Evolutionary conservation across 2,329 filamentous ascomycete genomes (phyloP), one percentile per base, ranked within the genome.

Genomic region (Byssoonygena ceratinophila): DNA sequence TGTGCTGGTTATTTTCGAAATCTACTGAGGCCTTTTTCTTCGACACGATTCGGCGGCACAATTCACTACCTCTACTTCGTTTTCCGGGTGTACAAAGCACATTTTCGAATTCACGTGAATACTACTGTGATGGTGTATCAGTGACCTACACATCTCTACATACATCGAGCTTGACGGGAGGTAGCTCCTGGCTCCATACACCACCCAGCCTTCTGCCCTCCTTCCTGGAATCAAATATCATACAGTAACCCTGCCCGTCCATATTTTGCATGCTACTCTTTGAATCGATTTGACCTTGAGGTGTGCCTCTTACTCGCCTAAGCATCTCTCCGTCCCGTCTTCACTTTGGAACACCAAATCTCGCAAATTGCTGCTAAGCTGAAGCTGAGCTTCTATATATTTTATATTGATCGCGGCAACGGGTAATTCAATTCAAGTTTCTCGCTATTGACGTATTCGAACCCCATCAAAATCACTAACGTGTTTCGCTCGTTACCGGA

Each of bases 191-290:
- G 27, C 32, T 37, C n/a, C 18, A 27, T 18, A 36, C 18, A 27
- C 41, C 22, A 7, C 18, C 16, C 50, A n/a, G 7, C 22, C 23
- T 31, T 31, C 12, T 20, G 14, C 46, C 46, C 52, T 46, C 39
- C 46, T 37, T 45, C 31, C 37, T 34, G 20, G 7, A 3, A 48
- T 11, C 20, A 27, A 47, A 44, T 27, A 49, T 54, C 52, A 48
- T 25, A 45, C 45, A 49, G 39, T 45, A 44, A 45, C 52, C 22
- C 23, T 41, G 36, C 25, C 47, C 29, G 16, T 51, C 53, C 53
- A 46, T 20, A 12, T 14, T 39, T 27, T 29, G 36, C 46, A 54
- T 54, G 37, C 52, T 50, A 50, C 52, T 45, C 34, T 29, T 25
- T 25, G 25, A 12, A 9, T 32, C 23, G 37, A 43, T n/a, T 31